Base-by-base conservation (phyloP, 176 grass and related monocot species). In the Zea luxurians region DNA sequence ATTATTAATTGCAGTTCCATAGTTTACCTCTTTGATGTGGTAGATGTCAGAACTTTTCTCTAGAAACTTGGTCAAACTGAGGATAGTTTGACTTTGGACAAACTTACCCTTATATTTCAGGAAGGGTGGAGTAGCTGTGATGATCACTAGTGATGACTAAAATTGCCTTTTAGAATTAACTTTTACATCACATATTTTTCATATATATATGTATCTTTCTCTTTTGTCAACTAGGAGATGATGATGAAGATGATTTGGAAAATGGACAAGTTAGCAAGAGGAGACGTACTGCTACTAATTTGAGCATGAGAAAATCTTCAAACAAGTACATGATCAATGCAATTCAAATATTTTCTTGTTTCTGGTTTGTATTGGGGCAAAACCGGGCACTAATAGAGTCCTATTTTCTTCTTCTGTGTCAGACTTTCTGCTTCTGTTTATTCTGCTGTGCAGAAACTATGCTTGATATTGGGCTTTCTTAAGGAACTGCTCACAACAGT, bases 391-490 rank as follows among this genome's bases (percentile, higher is more conserved):
- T 80, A 58, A 87, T 83, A 53, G 37, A 53, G 58, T 67, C 86
- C 10, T 16, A 17, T 80, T 86, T 48, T 87, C 53, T 43, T 82
- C 70, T 72, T 74, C n/a, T 37, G 13, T 84, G 37, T 35, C 75
- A 99, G 96, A 82, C 83, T 99, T 74, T 91, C 96, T 83, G 58
- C 78, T 66, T 85, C 92, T 78, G 61, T 96, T 69, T 65, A 89
- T 54, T 85, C 82, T 61, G 82, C 91, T 70, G 82, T 93, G 82
- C 96, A 99, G 89, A 99, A 99, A 88, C 81, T 96, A 65, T 96
- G 92, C 61, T 91, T 92, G 83, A 93, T 99, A 87, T 90, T 99
- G 86, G 96, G 84, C 37, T 89, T 96, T 88, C 86, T 99, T 52
- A 91, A 80, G 72, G 92, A 99, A 85, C 92, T 99, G 5, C 87